Percentiles rank a stretch among this genome's conserved stretches.
Evolutionary conservation across 2,329 filamentous ascomycete species (phyloP).

Genomic region (Fusarium newnesense): DNA sequence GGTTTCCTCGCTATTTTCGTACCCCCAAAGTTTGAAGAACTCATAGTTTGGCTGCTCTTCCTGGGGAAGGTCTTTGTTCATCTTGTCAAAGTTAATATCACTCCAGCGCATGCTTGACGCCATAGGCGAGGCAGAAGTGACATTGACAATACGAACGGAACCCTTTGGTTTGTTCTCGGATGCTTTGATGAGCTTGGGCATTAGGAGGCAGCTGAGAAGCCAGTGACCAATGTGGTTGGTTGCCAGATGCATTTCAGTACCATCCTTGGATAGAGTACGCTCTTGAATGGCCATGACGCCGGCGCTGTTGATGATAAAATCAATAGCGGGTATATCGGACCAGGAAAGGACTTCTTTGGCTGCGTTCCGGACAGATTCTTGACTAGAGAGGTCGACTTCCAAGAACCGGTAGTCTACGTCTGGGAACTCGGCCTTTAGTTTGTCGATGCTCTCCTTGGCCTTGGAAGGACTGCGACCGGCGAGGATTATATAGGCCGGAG

Average conservation of each 20-base stretch:
- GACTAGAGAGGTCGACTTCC: background rate
- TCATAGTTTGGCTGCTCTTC: background rate
- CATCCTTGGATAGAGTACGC: background rate
- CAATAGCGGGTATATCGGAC: background rate
- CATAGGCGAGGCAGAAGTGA: background rate
- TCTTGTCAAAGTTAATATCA: conserved; percentile 14
- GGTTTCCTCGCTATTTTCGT: background rate
- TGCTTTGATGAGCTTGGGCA: conserved; percentile 14
- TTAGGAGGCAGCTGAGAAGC: background rate
- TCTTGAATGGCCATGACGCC: background rate
- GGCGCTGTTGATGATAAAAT: background rate
- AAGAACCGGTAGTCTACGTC: background rate
- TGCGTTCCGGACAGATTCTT: background rate
- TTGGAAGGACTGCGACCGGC: background rate
- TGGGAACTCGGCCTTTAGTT: background rate
- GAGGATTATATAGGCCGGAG: background rate
- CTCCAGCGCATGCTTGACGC: conserved; percentile 8
- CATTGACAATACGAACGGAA: conserved; percentile 2
- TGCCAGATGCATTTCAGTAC: conserved; percentile 3
- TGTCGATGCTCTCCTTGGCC: background rate
- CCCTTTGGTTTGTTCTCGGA: background rate
- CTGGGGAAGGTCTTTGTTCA: conserved; percentile 7
- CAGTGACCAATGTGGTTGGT: conserved; percentile 17
- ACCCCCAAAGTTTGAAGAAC: conserved; percentile 7
- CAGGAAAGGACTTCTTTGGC: background rate